These are phyloP conservation scores for Entomortierella beljakovae DNA, from an alignment of 192 early-diverging fungal species.

Conservation along the genomic window DNA sequence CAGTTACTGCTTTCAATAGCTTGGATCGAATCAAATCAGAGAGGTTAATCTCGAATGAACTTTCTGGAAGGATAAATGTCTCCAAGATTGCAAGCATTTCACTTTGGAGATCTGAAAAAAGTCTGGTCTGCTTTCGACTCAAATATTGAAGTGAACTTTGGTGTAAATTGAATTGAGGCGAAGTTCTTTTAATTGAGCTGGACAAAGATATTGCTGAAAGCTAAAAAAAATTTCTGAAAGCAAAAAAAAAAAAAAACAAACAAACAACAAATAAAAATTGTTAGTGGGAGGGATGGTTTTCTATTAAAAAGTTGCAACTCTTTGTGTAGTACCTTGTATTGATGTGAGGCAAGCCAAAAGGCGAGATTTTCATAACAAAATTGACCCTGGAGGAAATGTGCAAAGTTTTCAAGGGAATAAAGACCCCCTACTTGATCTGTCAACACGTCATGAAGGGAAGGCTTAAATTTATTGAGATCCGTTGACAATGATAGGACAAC, in stretches of 20 bases:
- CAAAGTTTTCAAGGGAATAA: constrained; percentile 42
- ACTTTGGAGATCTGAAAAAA: constrained; percentile 32
- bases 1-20: constrained; percentile 28
- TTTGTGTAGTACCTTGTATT: constrained; percentile 36
- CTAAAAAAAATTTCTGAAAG: constrained; percentile 4
- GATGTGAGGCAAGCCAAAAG: constrained; percentile 50
- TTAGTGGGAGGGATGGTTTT: not conserved
- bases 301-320: not conserved
- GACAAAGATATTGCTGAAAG: constrained; percentile 12
- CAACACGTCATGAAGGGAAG: constrained; percentile 20
- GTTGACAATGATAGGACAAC: not conserved
- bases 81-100: constrained; percentile 41
- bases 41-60: constrained; percentile 55
- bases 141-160: constrained; percentile 13
- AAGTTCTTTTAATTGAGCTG: not conserved
- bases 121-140: constrained; percentile 2
- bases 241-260: no score
- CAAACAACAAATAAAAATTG: no score
- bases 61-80: constrained; percentile 29
- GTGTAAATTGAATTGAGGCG: constrained; percentile 23
- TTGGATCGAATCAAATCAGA: constrained; percentile 32
- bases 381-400: constrained; percentile 38
- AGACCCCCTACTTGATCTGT: constrained; percentile 7
- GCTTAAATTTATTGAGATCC: not conserved
- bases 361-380: constrained; percentile 55